A percentile compares a stretch with the other conserved stretches of the same genome.
Conservation (phyloP, 306 rosid species). For the Benincasa hispida region DNA sequence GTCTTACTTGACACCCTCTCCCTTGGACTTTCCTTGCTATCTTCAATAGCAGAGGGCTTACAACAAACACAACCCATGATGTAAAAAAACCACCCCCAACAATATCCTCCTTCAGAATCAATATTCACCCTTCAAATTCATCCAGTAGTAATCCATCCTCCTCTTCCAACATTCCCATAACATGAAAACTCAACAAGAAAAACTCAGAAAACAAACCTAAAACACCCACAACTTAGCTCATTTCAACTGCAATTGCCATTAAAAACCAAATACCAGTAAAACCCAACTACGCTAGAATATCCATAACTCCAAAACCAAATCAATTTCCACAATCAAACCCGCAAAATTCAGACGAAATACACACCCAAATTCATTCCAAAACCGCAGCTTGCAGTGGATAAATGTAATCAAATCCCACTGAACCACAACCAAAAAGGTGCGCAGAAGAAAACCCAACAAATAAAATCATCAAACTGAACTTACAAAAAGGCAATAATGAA, state of each 20-base stretch:
- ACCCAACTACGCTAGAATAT: not conserved
- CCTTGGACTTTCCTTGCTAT: conserved; percentile 88
- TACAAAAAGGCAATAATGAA: not conserved
- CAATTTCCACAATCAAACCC: not conserved
- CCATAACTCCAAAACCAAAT: not conserved
- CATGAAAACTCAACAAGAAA: not conserved
- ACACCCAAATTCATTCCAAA: not conserved
- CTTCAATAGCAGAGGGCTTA: conserved; percentile 97
- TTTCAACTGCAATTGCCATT: not conserved
- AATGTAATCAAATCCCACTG: not conserved
- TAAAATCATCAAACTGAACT: not conserved
- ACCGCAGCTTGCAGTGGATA: not conserved
- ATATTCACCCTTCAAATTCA: conserved; percentile 27
- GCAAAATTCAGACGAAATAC: not conserved
- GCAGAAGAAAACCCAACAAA: not conserved
- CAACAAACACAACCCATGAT: conserved; percentile 79
- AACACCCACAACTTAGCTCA: not conserved
- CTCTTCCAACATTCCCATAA: conserved; percentile 5
- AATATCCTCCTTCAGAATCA: conserved; percentile 30
- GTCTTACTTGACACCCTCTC: conserved; percentile 58
- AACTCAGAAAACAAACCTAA: not conserved
- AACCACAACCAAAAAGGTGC: not conserved
- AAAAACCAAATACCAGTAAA: not conserved
- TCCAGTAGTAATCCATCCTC: conserved; percentile 7
- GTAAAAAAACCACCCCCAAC: conserved; percentile 29